Evolutionary conservation across 306 rosid species (phyloP), one percentile per base, ranked within the genome.

Genomic region (Casuarina cunninghamiana): DNA sequence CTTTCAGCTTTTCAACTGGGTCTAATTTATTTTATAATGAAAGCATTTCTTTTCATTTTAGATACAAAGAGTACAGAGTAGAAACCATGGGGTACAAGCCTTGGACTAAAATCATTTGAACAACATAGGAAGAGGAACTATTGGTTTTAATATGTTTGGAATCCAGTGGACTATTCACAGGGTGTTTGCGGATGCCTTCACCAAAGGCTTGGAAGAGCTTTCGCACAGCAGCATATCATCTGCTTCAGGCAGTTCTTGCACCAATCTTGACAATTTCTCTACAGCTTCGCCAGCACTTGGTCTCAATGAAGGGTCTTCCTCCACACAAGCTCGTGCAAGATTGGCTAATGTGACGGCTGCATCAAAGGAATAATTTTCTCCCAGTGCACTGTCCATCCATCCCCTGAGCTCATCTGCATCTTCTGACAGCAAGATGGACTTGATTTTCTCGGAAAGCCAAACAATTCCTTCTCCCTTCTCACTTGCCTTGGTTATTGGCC

Each of bases 331-430:
- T 79, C 90, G 79, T 0, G 97, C 98, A 78, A 91, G 86, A 38
- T 85, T 87, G 2, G 87, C 91, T 49, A 91, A 49, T 16, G 80
- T 62, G 50, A 93, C 61, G 48, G 92, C 97, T 51, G 79, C 93
- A 53, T 93, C 92, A 11, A 93, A 82, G 38, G 92, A 86, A 42
- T 88, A 93, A 37, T 73, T 83, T 10, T 86, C 96, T 6, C 97
- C 93, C 79, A 93, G 74, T 50, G 92, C 92, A 66, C 84, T 82
- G 79, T 93, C 98, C 79, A 93, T 90, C 98, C 97, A 90, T 42
- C 79, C 93, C 74, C 90, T 87, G n/a, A 90, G 83, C 44, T 88
- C 93, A 76, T 74, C 89, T 43, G 76, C 86, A 86, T 83, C 85
- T 17, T 89, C 93, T 60, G 88, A 87, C 77, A 68, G 62, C 86